A percentile compares a stretch with the other conserved stretches of the same genome.
Evolutionary conservation across 768 basidiomycete genomes (phyloP).

Genomic region (Filobasidium floriforme): DNA sequence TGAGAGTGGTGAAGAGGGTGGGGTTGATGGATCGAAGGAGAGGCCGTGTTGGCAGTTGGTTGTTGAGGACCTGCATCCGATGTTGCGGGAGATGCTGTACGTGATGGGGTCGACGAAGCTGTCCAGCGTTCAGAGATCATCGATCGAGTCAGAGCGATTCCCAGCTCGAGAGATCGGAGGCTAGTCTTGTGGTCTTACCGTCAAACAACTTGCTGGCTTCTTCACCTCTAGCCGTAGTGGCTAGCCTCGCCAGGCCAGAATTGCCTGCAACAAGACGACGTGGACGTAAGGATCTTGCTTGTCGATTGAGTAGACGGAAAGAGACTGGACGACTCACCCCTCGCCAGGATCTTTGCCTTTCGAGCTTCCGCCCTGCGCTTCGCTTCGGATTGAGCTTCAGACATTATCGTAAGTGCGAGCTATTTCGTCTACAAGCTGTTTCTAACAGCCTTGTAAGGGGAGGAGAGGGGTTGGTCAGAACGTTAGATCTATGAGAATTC

Average conservation of each 20-base stretch:
- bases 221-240: conserved; percentile 42
- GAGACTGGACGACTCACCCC: conserved; percentile 27
- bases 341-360: conserved; percentile 42
- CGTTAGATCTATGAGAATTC: too few species aligned
- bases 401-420: conserved; percentile 3
- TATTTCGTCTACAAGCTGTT: too few species aligned
- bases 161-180: background rate
- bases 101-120: background rate
- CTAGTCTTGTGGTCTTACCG: conserved; percentile 24
- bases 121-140: background rate
- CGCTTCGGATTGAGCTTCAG: conserved; percentile 31
- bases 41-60: too few species aligned
- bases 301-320: background rate
- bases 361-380: conserved; percentile 38
- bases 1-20: background rate
- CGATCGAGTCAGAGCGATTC: background rate
- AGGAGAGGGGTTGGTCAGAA: too few species aligned
- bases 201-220: conserved; percentile 40
- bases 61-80: too few species aligned
- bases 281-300: background rate
- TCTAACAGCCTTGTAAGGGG: too few species aligned
- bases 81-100: too few species aligned
- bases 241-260: conserved; percentile 37
- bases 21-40: background rate
- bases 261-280: conserved; percentile 12